Evolutionary conservation across 768 basidiomycete genomes (phyloP), one percentile per base, ranked within the genome.

Genomic region (Suillus subluteus): DNA sequence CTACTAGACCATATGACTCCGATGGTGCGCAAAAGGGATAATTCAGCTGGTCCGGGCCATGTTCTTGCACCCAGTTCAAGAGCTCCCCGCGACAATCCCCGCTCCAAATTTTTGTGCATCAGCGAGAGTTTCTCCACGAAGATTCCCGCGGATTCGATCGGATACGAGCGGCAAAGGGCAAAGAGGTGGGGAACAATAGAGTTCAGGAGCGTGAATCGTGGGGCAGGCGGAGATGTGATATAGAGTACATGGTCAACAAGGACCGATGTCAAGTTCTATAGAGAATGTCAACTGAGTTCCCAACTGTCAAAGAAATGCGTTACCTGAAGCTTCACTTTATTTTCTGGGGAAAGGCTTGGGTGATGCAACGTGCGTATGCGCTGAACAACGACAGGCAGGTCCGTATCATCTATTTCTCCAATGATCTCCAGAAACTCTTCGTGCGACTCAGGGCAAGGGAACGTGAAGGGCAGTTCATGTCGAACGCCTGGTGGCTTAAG

Each of bases 31-130:
- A 99, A 81, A 3, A 99, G 81, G 0, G 86, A 82, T 23, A 99
- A 82, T 76, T 99, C 98, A 6, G 94, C 79, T 4, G 89, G 76
- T 37, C 91, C 91, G 7, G 98, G 97, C 90, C 94, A 99, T 0
- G 95, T 98, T 79, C 87, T 92, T 4, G 94, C 83, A 11, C 86
- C 81, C 0, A 76, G 76, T 32, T 84, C 79, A 16, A 86, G 79
- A 0, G 92, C 81, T 1, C 93, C 94, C 8, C 83, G 83, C 3
- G 90, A 85, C 21, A 99, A 80, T 9, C 96, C 96, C 11, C 89
- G 89, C 62, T 87, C 87, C 63, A 99, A 86, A 75, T 98, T 98
- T 82, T 95, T 96, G 77, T 98, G 90, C 95, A 99, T 98, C 6
- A 98, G 79, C 12, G 83, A 79, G 54, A 99, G 83, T 78, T 98